Conservation (phyloP, 1,284 basidiomycete genomes). For the Xerocomus minutiporus region DNA sequence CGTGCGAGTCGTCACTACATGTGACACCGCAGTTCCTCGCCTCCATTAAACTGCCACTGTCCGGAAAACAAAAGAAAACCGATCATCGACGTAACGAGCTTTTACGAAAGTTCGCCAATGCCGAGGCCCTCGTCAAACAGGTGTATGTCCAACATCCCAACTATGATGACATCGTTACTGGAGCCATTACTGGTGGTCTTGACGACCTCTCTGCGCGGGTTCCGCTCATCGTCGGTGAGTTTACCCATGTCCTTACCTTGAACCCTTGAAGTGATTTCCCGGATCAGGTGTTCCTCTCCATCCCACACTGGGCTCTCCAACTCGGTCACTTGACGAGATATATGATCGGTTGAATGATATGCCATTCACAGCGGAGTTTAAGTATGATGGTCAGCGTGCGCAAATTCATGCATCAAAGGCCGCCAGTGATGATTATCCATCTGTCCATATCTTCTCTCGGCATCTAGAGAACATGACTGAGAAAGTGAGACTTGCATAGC, state of each 20-base stretch:
- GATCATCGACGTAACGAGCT: slow-evolving; percentile 42
- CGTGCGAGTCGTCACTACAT: slow-evolving; percentile 35
- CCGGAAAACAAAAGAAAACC: slow-evolving; percentile 43
- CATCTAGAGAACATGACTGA: slow-evolving; percentile 92
- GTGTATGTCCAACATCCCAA: slow-evolving; percentile 88
- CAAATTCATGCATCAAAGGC: slow-evolving; percentile 71
- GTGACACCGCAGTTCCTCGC: slow-evolving; percentile 38
- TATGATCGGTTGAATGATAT: slow-evolving; percentile 66
- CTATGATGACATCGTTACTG: slow-evolving; percentile 74
- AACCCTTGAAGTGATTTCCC: slow-evolving; percentile 9
- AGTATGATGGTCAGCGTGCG: slow-evolving; percentile 85
- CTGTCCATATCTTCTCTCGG: slow-evolving; percentile 77
- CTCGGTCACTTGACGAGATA: slow-evolving; percentile 79
- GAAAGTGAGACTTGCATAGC: slow-evolving; percentile 47
- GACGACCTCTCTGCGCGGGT: slow-evolving; percentile 62
- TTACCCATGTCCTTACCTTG: slow-evolving; percentile 31
- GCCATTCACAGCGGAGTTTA: slow-evolving; percentile 77
- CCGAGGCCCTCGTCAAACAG: slow-evolving; percentile 65
- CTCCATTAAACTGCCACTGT: slow-evolving; percentile 35
- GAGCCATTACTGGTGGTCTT: slow-evolving; percentile 60
- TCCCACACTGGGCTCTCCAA: slow-evolving; percentile 78
- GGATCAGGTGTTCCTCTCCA: slow-evolving; percentile 60
- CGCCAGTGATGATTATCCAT: slow-evolving; percentile 36
- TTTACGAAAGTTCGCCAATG: slow-evolving; percentile 44
- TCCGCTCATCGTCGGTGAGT: slow-evolving; percentile 70